phyloP scores from a whole-genome alignment of 495 filamentous ascomycete genomes.

The Sporormia fimetaria region DNA sequence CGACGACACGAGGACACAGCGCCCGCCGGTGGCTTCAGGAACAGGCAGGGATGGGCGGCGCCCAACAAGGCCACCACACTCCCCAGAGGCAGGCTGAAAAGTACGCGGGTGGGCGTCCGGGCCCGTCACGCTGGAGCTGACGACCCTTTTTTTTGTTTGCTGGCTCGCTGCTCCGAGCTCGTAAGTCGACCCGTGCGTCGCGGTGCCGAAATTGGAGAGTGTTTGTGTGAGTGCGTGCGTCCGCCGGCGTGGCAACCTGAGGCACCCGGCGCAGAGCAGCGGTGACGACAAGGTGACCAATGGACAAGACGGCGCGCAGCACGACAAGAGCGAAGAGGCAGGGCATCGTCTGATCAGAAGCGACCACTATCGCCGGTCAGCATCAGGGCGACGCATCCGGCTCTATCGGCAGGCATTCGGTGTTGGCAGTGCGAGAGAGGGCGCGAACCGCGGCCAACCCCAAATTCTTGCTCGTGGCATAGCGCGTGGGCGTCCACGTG shows the following conservation, averaged over 20 bases:
- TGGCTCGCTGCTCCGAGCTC: slow-evolving; percentile 10
- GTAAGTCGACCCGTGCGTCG: slow-evolving; percentile 4
- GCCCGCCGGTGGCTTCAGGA: slow-evolving; percentile 13
- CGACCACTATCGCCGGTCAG: too few relatives aligned
- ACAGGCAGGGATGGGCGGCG: slow-evolving; percentile 19
- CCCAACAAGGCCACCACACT: too few relatives aligned
- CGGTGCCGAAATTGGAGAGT: slow-evolving; percentile 3
- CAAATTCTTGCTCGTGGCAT: too few relatives aligned
- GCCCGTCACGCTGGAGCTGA: slow-evolving; percentile 9
- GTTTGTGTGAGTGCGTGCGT: background rate
- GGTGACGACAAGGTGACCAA: background rate
- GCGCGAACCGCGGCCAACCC: too few relatives aligned
- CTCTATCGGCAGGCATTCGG: too few relatives aligned
- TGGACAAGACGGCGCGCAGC: too few relatives aligned
- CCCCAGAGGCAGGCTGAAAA: slow-evolving; percentile 16
- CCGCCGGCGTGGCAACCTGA: background rate
- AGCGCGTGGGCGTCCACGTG: too few relatives aligned
- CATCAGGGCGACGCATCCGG: too few relatives aligned
- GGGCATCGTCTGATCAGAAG: too few relatives aligned
- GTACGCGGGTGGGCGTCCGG: background rate
- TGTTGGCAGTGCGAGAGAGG: too few relatives aligned
- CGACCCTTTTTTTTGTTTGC: slow-evolving; percentile 21
- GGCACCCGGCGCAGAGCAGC: background rate
- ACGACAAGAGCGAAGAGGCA: too few relatives aligned
- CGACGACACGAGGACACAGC: background rate